These are phyloP conservation scores for Bipolaris gigantea DNA, from an alignment of 2,329 filamentous ascomycete species.

Conservation along the genomic window DNA sequence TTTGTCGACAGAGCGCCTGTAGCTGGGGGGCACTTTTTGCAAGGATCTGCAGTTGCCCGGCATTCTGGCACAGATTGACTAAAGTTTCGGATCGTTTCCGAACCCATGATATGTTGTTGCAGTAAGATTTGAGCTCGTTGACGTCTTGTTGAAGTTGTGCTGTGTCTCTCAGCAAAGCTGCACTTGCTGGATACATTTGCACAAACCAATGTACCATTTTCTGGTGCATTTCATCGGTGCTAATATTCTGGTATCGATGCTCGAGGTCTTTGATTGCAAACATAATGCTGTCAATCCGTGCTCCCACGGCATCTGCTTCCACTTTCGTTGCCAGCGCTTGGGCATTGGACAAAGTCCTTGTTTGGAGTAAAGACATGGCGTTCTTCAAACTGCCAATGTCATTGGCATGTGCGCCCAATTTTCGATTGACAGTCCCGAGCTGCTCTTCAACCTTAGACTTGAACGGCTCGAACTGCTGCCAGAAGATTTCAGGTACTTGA, in stretches of 20 bases:
- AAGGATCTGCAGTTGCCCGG: constrained; percentile 2
- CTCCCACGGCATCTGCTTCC: not conserved
- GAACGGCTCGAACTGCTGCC: constrained; percentile 13
- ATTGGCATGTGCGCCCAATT: not conserved
- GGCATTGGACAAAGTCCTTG: not conserved
- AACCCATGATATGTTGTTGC: constrained; percentile 2
- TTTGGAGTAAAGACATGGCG: not conserved
- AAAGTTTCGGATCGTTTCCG: not conserved
- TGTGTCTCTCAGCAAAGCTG: constrained; percentile 7
- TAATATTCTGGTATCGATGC: constrained; percentile 32
- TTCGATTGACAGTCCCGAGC: not conserved
- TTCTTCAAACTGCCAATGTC: not conserved
- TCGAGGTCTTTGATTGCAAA: constrained; percentile 17
- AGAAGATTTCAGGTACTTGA: constrained; percentile 8
- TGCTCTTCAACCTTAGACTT: constrained; percentile 1
- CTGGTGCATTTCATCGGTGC: constrained; percentile 24
- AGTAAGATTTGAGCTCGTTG: not conserved
- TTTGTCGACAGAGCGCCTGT: not conserved
- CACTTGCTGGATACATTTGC: constrained; percentile 18
- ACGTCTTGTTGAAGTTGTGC: constrained; percentile 9
- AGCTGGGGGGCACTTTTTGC: constrained; percentile 1
- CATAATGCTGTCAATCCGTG: constrained; percentile 7
- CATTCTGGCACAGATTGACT: not conserved
- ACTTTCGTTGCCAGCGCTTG: constrained; percentile 1
- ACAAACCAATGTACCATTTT: constrained; percentile 31